Percentiles rank a stretch among this genome's conserved stretches.
Evolutionary conservation across 192 early-diverging fungal species (phyloP).

Genomic region (Entrophospora sp.): DNA sequence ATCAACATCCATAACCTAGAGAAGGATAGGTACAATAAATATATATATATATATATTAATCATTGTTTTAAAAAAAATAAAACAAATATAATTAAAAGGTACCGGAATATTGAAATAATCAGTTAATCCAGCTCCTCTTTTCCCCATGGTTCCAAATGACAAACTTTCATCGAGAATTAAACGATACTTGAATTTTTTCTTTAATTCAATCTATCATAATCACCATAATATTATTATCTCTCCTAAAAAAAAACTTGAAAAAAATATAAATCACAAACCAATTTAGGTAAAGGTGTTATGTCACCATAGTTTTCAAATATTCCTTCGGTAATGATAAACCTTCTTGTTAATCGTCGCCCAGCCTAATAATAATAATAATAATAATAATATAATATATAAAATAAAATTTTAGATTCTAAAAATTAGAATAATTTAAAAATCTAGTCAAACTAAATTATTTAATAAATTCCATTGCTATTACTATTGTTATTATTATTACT

Average conservation of each 20-base stretch:
- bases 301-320: slow-evolving; percentile 81
- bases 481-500: too few species aligned
- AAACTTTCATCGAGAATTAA: slow-evolving; percentile 87
- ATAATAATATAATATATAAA: slow-evolving; percentile 1
- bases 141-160: slow-evolving; percentile 81
- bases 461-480: too few species aligned
- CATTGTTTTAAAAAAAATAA: too few species aligned
- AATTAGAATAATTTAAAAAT: too few species aligned
- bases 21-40: too few species aligned
- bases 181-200: slow-evolving; percentile 92
- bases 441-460: too few species aligned
- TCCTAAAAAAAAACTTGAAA: too few species aligned
- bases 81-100: too few species aligned
- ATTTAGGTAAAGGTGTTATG: slow-evolving; percentile 67
- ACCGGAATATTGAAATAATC: slow-evolving; percentile 69
- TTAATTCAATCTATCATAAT: slow-evolving; percentile 59
- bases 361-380: not conserved
- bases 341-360: slow-evolving; percentile 67
- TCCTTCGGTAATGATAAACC: slow-evolving; percentile 91
- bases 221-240: not conserved
- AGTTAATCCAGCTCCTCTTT: slow-evolving; percentile 74
- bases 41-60: too few species aligned
- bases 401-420: too few species aligned
- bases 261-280: slow-evolving; percentile 42
- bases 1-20: slow-evolving; percentile 68